phyloP scores from a whole-genome alignment of 2,329 filamentous ascomycete species.

The Talaromyces albobiverticillius region DNA sequence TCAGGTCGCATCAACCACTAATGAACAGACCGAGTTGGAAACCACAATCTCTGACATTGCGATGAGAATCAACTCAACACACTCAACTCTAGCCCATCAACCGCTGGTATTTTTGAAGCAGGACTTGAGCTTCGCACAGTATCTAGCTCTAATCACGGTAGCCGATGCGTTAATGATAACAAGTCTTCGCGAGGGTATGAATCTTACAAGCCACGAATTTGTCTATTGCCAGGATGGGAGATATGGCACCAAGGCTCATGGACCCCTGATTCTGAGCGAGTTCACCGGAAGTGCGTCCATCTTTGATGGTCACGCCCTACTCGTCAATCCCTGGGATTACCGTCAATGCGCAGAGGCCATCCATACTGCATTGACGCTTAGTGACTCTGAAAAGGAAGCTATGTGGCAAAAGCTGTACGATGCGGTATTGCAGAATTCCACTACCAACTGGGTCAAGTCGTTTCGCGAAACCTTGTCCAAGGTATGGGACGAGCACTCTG shows the following conservation, averaged over 20 bases:
- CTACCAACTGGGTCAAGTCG: slow-evolving; percentile 78
- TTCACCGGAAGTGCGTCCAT: slow-evolving; percentile 90
- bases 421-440: slow-evolving; percentile 76
- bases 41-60: slow-evolving; percentile 90
- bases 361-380: slow-evolving; percentile 77
- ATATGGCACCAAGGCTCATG: slow-evolving; percentile 71
- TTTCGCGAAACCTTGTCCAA: slow-evolving; percentile 69
- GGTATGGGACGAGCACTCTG: slow-evolving; percentile 79
- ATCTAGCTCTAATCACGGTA: slow-evolving; percentile 84
- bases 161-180: slow-evolving; percentile 94
- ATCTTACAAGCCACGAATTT: slow-evolving; percentile 91
- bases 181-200: slow-evolving; percentile 95
- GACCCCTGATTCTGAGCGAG: slow-evolving; percentile 87
- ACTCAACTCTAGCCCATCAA: slow-evolving; percentile 87
- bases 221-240: slow-evolving; percentile 88
- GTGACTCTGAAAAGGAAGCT: slow-evolving; percentile 65
- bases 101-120: slow-evolving; percentile 92
- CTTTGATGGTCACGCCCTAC: slow-evolving; percentile 74
- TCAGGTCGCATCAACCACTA: slow-evolving; percentile 87
- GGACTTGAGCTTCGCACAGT: slow-evolving; percentile 89
- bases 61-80: slow-evolving; percentile 86
- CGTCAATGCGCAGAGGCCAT: slow-evolving; percentile 83
- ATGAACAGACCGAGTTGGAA: slow-evolving; percentile 82
- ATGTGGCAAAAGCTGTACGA: slow-evolving; percentile 73
- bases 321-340: slow-evolving; percentile 96